Evolutionary conservation across 768 basidiomycete species (phyloP).

Genomic region (Boletus huronensis): DNA sequence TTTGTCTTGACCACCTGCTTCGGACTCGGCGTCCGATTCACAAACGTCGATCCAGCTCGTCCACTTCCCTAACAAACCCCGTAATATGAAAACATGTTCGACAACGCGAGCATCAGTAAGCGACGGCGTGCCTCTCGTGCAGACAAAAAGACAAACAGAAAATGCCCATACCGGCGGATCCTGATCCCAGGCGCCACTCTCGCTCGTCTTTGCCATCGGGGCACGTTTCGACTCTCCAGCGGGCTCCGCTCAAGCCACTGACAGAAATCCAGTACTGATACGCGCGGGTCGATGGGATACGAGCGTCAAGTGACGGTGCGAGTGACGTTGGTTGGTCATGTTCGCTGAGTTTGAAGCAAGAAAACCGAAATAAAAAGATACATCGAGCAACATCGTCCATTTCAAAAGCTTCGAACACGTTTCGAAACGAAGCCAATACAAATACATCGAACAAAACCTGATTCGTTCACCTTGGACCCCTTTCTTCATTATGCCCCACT

Average conservation of each 20-base stretch:
- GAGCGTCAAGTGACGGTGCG: background rate
- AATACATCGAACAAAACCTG: background rate
- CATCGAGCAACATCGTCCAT: too few relatives aligned
- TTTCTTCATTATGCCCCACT: slow-evolving; percentile 10
- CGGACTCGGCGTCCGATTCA: background rate
- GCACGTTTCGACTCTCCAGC: background rate
- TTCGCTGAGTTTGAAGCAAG: slow-evolving; percentile 28
- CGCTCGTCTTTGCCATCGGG: slow-evolving; percentile 14
- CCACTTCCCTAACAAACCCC: slow-evolving; percentile 4
- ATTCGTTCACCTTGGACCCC: background rate
- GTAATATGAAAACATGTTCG: background rate
- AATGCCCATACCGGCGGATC: slow-evolving; percentile 12
- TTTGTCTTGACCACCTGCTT: background rate
- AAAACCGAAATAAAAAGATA: too few relatives aligned
- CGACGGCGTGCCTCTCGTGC: slow-evolving; percentile 3
- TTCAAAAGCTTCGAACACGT: background rate
- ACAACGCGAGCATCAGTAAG: background rate
- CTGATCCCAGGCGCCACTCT: slow-evolving; percentile 18
- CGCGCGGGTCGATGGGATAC: background rate
- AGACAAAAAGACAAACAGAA: background rate
- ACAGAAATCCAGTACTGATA: background rate
- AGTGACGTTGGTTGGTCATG: background rate
- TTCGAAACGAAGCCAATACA: background rate
- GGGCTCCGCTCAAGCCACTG: background rate
- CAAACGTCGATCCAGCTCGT: background rate